Percentiles rank a stretch among this genome's conserved stretches.
These are phyloP conservation scores for Aspergillus cristatus DNA, from an alignment of 495 filamentous ascomycete species.

Conservation along the genomic window DNA sequence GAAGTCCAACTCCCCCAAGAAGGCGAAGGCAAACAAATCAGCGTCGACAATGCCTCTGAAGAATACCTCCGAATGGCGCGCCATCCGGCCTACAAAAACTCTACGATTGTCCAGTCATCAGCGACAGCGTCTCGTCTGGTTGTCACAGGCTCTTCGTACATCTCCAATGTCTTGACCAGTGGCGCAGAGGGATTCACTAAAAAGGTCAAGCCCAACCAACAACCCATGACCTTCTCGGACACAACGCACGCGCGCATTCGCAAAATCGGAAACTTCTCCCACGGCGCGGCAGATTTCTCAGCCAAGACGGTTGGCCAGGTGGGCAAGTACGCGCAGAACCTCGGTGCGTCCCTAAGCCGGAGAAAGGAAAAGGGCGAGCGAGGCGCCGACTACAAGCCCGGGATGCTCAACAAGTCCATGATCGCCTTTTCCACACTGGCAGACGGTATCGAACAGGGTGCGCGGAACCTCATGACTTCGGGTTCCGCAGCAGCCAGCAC, in stretches of 20 bases:
- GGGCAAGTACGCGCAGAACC: conserved; percentile 71
- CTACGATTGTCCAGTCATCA: conserved; percentile 79
- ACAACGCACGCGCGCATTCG: conserved; percentile 76
- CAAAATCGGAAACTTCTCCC: conserved; percentile 73
- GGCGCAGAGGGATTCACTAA: conserved; percentile 75
- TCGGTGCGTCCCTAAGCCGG: conserved; percentile 66
- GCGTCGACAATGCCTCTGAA: conserved; percentile 63
- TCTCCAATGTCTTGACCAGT: conserved; percentile 64
- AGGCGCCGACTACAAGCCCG: conserved; percentile 69
- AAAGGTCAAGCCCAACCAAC: conserved; percentile 62
- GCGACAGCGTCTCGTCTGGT: conserved; percentile 87
- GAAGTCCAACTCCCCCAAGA: conserved; percentile 77
- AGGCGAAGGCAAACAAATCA: conserved; percentile 58
- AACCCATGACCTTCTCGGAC: conserved; percentile 81
- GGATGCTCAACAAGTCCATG: conserved; percentile 85
- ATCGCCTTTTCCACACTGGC: conserved; percentile 95
- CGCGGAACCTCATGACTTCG: conserved; percentile 62
- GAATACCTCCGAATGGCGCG: conserved; percentile 73
- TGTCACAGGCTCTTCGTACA: conserved; percentile 70
- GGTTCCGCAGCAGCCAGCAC: conserved; percentile 67
- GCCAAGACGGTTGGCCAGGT: conserved; percentile 82
- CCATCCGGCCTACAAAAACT: conserved; percentile 83
- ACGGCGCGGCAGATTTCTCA: conserved; percentile 65
- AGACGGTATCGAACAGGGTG: conserved; percentile 83
- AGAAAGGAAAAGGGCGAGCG: conserved; percentile 46